phyloP scores from a whole-genome alignment of 2,329 filamentous ascomycete species.

The Cytospora schulzeri region DNA sequence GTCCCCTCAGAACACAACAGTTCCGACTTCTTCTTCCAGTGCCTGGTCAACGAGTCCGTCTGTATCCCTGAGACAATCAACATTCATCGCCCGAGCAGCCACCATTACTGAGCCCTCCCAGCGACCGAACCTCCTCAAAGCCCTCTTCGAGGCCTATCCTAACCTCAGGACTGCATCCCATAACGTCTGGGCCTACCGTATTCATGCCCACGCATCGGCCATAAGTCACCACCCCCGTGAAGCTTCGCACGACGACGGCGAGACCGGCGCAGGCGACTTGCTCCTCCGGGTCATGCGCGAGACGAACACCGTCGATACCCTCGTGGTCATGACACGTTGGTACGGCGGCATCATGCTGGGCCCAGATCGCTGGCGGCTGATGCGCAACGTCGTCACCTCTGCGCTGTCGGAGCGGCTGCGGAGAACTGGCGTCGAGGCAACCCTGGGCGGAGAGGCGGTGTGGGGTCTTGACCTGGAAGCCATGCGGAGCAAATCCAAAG shows the following conservation, averaged over 20 bases:
- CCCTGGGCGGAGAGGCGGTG: constrained; percentile 54
- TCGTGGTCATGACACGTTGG: constrained; percentile 64
- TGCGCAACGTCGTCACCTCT: constrained; percentile 58
- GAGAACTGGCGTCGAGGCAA: constrained; percentile 44
- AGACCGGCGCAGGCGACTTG: constrained; percentile 59
- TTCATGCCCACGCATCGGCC: constrained; percentile 38
- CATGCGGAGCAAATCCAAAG: constrained; percentile 44
- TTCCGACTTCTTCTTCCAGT: constrained; percentile 31
- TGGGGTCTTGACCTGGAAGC: constrained; percentile 63
- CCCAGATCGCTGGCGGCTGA: constrained; percentile 63
- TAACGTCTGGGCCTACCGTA: constrained; percentile 59
- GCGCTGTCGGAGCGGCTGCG: constrained; percentile 55
- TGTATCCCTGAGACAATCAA: constrained; percentile 55
- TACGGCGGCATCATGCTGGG: constrained; percentile 65
- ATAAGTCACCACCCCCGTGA: constrained; percentile 46
- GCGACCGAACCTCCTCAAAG: constrained; percentile 47
- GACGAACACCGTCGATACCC: constrained; percentile 50
- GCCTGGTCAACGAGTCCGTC: constrained; percentile 56
- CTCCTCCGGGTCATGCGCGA: constrained; percentile 57
- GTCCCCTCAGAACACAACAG: constrained; percentile 27
- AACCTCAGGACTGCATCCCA: constrained; percentile 58
- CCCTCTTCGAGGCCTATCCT: constrained; percentile 51
- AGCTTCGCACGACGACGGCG: constrained; percentile 62
- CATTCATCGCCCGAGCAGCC: constrained; percentile 58
- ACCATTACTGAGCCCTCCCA: constrained; percentile 42